These are phyloP conservation scores for Boletus speciosus DNA, from an alignment of 768 basidiomycete species.

Conservation along the genomic window DNA sequence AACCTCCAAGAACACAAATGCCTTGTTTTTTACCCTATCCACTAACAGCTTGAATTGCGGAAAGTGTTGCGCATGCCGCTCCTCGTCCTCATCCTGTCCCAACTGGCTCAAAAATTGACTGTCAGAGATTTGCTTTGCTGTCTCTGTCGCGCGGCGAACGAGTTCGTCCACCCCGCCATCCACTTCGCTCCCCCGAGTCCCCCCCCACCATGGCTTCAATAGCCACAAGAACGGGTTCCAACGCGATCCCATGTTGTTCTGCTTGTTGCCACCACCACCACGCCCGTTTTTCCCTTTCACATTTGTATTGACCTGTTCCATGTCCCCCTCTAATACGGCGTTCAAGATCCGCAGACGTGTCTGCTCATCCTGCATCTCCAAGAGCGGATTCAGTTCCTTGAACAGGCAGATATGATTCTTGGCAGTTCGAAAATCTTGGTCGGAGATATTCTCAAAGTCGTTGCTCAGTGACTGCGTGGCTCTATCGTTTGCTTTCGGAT, in stretches of 20 bases:
- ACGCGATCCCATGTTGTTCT: not conserved
- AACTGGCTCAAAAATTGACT: constrained; percentile 14
- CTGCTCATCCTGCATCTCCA: not conserved
- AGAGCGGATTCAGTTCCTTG: not conserved
- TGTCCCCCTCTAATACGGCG: constrained; percentile 2
- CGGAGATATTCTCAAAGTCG: constrained; percentile 1
- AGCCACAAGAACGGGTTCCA: not conserved
- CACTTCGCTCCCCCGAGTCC: not conserved
- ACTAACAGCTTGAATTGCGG: not conserved
- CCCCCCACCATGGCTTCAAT: no score
- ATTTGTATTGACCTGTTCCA: constrained; percentile 3
- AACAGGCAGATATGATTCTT: constrained; percentile 17
- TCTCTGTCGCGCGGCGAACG: not conserved
- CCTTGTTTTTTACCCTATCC: not conserved
- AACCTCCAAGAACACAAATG: not conserved
- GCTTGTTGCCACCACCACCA: not conserved
- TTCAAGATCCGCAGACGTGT: not conserved
- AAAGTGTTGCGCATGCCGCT: not conserved
- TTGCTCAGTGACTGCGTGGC: not conserved
- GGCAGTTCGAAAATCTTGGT: constrained; percentile 4
- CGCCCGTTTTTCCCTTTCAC: not conserved
- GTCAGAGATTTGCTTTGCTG: constrained; percentile 5
- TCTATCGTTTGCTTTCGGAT: constrained; percentile 13
- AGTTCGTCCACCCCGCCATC: not conserved
- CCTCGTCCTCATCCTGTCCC: not conserved